A percentile compares a stretch with the other conserved stretches of the same genome.
These are phyloP conservation scores for Suillus subluteus DNA, from an alignment of 768 basidiomycete species.

Conservation along the genomic window DNA sequence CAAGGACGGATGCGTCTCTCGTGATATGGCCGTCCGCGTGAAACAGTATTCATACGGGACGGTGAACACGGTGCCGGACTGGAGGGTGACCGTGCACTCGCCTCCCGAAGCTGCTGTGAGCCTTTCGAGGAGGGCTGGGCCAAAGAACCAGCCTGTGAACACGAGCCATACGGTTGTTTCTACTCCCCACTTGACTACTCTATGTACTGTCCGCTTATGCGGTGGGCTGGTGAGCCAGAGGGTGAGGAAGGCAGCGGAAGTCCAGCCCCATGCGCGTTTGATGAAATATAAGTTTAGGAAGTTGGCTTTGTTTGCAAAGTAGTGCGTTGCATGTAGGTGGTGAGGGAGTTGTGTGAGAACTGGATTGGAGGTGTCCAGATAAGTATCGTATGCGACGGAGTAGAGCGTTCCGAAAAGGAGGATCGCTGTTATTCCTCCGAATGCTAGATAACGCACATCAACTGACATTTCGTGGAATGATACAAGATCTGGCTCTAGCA, in stretches of 20 bases:
- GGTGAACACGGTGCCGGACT: conserved; percentile 52
- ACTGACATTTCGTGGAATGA: background rate
- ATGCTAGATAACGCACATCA: conserved; percentile 34
- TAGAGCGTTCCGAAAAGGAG: conserved; percentile 66
- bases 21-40: conserved; percentile 52
- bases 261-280: conserved; percentile 93
- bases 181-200: conserved; percentile 56
- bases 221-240: conserved; percentile 62
- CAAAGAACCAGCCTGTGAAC: conserved; percentile 89
- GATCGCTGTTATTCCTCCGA: conserved; percentile 47
- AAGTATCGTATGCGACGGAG: conserved; percentile 65
- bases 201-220: conserved; percentile 40
- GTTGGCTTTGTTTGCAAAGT: conserved; percentile 84
- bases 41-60: conserved; percentile 65
- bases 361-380: conserved; percentile 85
- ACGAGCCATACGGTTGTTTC: conserved; percentile 71
- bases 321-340: conserved; percentile 60
- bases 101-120: conserved; percentile 70
- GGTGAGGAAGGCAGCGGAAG: conserved; percentile 64
- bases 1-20: conserved; percentile 62
- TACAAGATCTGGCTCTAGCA: background rate
- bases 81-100: conserved; percentile 71
- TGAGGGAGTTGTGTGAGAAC: conserved; percentile 71
- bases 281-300: conserved; percentile 84
- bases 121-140: conserved; percentile 74